Evolutionary conservation across 2,329 filamentous ascomycete genomes (phyloP).

Genomic region (Nemania sp.): DNA sequence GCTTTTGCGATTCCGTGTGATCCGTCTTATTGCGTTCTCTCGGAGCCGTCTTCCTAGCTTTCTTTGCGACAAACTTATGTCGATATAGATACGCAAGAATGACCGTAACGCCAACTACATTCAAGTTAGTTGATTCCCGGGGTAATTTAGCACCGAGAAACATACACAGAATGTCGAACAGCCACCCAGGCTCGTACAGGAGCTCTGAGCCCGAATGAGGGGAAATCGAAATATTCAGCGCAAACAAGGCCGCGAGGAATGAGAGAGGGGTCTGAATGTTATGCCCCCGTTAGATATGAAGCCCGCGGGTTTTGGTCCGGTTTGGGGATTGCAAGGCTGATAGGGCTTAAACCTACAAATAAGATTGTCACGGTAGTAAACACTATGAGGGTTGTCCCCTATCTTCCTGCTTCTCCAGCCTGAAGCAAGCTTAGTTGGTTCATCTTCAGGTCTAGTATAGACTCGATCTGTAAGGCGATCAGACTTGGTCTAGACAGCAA

Average conservation of each 20-base stretch:
- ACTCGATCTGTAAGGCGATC: not conserved
- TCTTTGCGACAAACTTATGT: not conserved
- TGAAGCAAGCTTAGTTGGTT: not conserved
- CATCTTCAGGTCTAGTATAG: not conserved
- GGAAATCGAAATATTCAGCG: not conserved
- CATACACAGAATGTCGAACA: not conserved
- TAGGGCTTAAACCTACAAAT: not conserved
- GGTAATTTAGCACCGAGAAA: not conserved
- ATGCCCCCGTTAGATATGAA: not conserved
- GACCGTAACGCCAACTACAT: not conserved
- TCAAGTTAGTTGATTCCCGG: not conserved
- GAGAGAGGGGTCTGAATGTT: not conserved
- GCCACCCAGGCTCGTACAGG: not conserved
- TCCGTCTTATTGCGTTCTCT: not conserved
- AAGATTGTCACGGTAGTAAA: slow-evolving; percentile 3
- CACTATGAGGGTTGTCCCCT: not conserved
- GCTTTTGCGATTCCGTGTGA: not conserved
- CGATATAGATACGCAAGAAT: not conserved
- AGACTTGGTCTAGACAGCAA: not conserved
- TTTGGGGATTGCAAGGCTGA: not conserved
- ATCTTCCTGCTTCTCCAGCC: not conserved
- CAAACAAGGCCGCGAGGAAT: not conserved
- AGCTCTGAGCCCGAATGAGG: not conserved
- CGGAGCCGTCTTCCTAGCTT: not conserved
- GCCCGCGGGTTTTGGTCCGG: too few species aligned